Evolutionary conservation across 202 grass and related monocot species (phyloP).

Genomic region (Bolboschoenoplectus hybrid): DNA sequence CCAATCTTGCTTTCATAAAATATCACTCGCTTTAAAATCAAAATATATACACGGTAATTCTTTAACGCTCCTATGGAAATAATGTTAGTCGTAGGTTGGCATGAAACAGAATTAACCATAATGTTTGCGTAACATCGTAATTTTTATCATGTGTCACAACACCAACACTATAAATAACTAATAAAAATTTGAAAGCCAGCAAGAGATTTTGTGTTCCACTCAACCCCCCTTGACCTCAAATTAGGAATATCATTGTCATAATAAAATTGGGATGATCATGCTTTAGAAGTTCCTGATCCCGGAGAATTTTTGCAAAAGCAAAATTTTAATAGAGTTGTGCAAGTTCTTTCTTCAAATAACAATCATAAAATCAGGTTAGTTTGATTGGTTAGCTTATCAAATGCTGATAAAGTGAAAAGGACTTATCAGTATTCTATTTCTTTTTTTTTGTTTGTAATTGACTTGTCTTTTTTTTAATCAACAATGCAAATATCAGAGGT

Average conservation of each 20-base stretch:
- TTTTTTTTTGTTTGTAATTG: background rate
- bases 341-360: constrained; percentile 14
- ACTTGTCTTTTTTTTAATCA: background rate
- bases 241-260: background rate
- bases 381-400: constrained; percentile 16
- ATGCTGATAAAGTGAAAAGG: constrained; percentile 30
- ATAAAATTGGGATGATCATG: background rate
- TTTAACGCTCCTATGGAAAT: background rate
- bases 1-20: background rate
- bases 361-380: constrained; percentile 23
- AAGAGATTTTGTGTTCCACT: background rate
- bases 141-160: background rate
- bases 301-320: constrained; percentile 17
- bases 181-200: background rate
- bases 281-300: background rate
- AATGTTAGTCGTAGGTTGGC: background rate
- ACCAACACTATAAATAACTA: constrained; percentile 3
- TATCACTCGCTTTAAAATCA: constrained; percentile 1
- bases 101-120: constrained; percentile 25
- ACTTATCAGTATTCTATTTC: background rate
- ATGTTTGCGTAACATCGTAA: background rate
- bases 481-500: background rate
- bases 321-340: constrained; percentile 7
- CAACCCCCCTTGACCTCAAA: background rate
- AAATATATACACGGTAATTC: background rate